A percentile compares a stretch with the other conserved stretches of the same genome.
Conservation (phyloP, 176 grass and related monocot genomes). For the Chloris gayana region DNA sequence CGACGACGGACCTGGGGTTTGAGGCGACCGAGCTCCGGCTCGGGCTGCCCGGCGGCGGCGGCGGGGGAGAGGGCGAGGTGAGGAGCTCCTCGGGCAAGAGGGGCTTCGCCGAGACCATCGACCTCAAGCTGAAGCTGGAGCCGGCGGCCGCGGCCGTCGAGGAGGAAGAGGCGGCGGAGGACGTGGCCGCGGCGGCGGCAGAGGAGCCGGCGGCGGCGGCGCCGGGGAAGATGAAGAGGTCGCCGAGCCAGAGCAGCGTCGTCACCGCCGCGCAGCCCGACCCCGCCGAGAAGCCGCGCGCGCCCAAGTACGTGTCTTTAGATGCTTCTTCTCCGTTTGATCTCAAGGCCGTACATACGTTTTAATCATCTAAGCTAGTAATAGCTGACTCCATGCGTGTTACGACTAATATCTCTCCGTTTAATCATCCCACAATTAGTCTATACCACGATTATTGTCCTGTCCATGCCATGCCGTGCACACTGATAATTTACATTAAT, state of each 20-base stretch:
- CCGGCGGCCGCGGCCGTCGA: slow-evolving; percentile 29
- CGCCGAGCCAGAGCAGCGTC: slow-evolving; percentile 60
- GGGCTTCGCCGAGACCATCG: slow-evolving; percentile 83
- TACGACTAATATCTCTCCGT: no score
- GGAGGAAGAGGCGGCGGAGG: background rate
- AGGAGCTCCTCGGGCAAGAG: slow-evolving; percentile 73
- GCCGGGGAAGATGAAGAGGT: slow-evolving; percentile 48
- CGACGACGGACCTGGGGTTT: slow-evolving; percentile 56
- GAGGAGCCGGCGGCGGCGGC: slow-evolving; percentile 9
- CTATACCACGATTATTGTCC: no score
- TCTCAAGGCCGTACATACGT: background rate
- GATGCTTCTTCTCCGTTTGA: background rate
- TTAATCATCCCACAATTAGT: no score
- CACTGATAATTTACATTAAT: no score
- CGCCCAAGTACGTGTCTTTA: slow-evolving; percentile 61
- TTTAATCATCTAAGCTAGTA: no score
- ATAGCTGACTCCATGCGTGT: background rate
- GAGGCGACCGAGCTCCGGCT: slow-evolving; percentile 96
- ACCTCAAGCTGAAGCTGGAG: slow-evolving; percentile 89
- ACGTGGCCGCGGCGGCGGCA: background rate
- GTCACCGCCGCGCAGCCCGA: slow-evolving; percentile 45
- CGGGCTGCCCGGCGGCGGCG: slow-evolving; percentile 66
- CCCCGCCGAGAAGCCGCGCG: slow-evolving; percentile 76
- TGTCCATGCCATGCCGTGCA: no score
- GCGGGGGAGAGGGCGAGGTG: background rate